Percentiles rank a stretch among this genome's conserved stretches.
These are phyloP conservation scores for Lodderomyces theae DNA, from an alignment of 1,139 yeast species.

Conservation along the genomic window DNA sequence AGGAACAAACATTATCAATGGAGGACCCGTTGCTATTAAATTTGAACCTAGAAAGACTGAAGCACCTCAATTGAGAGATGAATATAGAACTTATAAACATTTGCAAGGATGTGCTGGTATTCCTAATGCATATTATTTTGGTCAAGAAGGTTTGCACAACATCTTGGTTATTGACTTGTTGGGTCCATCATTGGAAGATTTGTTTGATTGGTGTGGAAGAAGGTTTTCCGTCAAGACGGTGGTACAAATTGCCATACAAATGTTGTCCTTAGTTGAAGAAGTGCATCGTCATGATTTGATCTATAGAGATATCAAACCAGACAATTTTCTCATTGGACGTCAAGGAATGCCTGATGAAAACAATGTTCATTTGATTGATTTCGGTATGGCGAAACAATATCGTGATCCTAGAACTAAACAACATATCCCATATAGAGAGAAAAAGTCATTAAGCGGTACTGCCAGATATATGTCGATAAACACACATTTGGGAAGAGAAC, in stretches of 20 bases:
- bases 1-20: conserved; percentile 73
- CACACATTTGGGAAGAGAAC: conserved; percentile 96
- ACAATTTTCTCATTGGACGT: conserved; percentile 83
- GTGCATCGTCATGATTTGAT: conserved; percentile 89
- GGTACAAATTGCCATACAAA: conserved; percentile 86
- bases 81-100: conserved; percentile 87
- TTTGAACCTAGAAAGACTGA: conserved; percentile 93
- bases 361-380: conserved; percentile 69
- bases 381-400: conserved; percentile 98
- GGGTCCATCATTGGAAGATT: conserved; percentile 94
- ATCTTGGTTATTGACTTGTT: conserved; percentile 87
- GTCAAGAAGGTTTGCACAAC: conserved; percentile 96
- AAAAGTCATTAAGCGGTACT: conserved; percentile 91
- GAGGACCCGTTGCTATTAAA: conserved; percentile 72
- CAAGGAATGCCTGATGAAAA: conserved; percentile 52
- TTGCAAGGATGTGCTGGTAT: conserved; percentile 79
- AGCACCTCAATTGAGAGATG: conserved; percentile 96
- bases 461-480: conserved; percentile 97
- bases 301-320: conserved; percentile 94
- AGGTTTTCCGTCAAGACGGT: conserved; percentile 84
- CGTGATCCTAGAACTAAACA: conserved; percentile 92
- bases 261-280: conserved; percentile 81
- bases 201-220: conserved; percentile 98
- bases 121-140: conserved; percentile 94
- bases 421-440: conserved; percentile 95